Conservation (phyloP, 2,329 filamentous ascomycete species). For the Macrophomina pseudophaseolina region DNA sequence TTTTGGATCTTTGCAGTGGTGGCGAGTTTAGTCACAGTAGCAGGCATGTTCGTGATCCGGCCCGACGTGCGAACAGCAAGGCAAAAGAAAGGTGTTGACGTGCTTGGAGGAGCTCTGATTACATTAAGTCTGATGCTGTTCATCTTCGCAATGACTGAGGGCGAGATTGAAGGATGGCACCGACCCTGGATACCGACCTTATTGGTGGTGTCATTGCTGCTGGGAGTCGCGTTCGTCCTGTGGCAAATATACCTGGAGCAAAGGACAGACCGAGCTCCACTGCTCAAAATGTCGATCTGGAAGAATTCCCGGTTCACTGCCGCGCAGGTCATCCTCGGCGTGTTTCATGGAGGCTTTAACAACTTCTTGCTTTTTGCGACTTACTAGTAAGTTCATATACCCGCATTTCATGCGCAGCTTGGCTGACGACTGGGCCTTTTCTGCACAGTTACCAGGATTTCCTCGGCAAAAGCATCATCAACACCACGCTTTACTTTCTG, state of each 20-base stretch:
- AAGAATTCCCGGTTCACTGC: slow-evolving; percentile 63
- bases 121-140: slow-evolving; percentile 67
- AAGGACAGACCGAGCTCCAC: slow-evolving; percentile 56
- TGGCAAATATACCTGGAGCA: slow-evolving; percentile 68
- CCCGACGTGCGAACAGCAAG: slow-evolving; percentile 42
- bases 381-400: slow-evolving; percentile 55
- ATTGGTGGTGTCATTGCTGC: slow-evolving; percentile 62
- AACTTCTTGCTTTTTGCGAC: slow-evolving; percentile 71
- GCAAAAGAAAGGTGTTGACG: slow-evolving; percentile 58
- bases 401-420: not conserved
- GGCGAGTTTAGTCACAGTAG: slow-evolving; percentile 60
- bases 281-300: slow-evolving; percentile 73
- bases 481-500: slow-evolving; percentile 59
- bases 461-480: slow-evolving; percentile 59
- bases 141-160: slow-evolving; percentile 70
- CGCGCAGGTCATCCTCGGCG: slow-evolving; percentile 67
- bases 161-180: slow-evolving; percentile 71
- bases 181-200: slow-evolving; percentile 66
- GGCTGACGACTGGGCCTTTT: slow-evolving; percentile 42
- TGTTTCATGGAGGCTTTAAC: slow-evolving; percentile 73
- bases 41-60: slow-evolving; percentile 66
- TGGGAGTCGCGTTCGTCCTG: slow-evolving; percentile 62
- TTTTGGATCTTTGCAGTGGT: slow-evolving; percentile 66
- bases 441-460: slow-evolving; percentile 49
- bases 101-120: slow-evolving; percentile 68